Evolutionary conservation across 2,329 filamentous ascomycete genomes (phyloP), one percentile per base, ranked within the genome.

Genomic region (Neonectria coccinea): DNA sequence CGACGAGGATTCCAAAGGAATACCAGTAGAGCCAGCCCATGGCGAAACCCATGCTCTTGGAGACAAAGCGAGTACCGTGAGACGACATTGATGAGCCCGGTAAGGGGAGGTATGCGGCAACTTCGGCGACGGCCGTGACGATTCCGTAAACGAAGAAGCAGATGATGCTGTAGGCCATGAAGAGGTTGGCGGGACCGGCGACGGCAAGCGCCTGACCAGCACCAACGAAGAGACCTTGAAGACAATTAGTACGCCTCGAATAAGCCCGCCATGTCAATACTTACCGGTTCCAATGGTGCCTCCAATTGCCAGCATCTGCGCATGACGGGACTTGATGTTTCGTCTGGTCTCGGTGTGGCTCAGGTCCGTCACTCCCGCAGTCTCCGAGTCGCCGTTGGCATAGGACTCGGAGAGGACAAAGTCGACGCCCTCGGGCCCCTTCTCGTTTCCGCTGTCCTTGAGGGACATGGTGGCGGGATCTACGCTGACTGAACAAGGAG

Each of bases 11-110:
- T 11, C 57, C 62, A 11, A 65, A 61, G 2, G 62, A 65, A 39
- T 65, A 65, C 53, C 56, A 65, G 53, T 65, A 65, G 8, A 65
- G 53, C 57, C 58, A 65, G 4, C 62, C 62, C 55, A 65, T 59
- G 20, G 62, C 62, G 20, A 65, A 61, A 1, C 62, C 62, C 3
- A 65, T 20, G 25, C 55, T 59, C 47, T 44, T 50, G 11, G 57
- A 61, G 4, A 65, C 62, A n/a, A 56, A 65, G 7, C 57, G 36
- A 8, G 51, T n/a, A 4, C 56, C 56, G 18, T 65, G 48, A 18
- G 51, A 61, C 3, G 62, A 48, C 62, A 65, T 65, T n/a, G 62
- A 56, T 12, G 45, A 29, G 7, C 62, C 62, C 2, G 62, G 44
- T 1, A 53, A 44, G 22, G 62, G 62, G 22, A 60, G 29, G 14